Conservation (phyloP, 163 green algal genomes). For the Coccomyxa subellipsoidea region DNA sequence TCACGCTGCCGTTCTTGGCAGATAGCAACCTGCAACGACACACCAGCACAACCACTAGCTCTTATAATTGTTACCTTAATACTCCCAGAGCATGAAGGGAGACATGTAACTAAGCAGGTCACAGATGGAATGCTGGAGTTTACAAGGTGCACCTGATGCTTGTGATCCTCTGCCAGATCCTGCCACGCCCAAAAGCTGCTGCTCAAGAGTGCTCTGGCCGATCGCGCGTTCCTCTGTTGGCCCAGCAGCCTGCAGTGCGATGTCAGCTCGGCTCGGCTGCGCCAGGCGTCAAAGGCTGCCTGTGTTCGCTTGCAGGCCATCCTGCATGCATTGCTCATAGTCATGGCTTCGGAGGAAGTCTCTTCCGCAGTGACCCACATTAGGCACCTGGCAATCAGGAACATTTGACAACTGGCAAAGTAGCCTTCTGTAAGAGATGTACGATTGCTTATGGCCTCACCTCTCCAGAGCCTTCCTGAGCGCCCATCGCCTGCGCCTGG, state of each 20-base stretch:
- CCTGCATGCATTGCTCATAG: background rate
- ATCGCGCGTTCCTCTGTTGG: background rate
- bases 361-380: too few species aligned
- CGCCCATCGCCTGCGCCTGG: background rate
- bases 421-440: background rate
- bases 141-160: background rate
- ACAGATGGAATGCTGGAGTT: too few species aligned
- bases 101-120: too few species aligned
- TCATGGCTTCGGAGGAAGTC: too few species aligned
- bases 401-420: too few species aligned
- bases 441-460: background rate
- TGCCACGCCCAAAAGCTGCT: background rate
- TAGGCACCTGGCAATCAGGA: too few species aligned
- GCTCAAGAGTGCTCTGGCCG: background rate
- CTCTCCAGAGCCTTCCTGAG: constrained; percentile 8
- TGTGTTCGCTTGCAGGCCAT: background rate
- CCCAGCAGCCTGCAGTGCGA: background rate
- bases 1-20: background rate
- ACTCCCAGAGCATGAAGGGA: too few species aligned
- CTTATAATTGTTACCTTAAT: too few species aligned
- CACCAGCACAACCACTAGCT: background rate
- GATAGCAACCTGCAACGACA: background rate
- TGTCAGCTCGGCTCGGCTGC: background rate
- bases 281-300: background rate
- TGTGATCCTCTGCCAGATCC: background rate